Base-by-base conservation (phyloP, 2,329 filamentous ascomycete genomes). In the Chaetomium strumarium region DNA sequence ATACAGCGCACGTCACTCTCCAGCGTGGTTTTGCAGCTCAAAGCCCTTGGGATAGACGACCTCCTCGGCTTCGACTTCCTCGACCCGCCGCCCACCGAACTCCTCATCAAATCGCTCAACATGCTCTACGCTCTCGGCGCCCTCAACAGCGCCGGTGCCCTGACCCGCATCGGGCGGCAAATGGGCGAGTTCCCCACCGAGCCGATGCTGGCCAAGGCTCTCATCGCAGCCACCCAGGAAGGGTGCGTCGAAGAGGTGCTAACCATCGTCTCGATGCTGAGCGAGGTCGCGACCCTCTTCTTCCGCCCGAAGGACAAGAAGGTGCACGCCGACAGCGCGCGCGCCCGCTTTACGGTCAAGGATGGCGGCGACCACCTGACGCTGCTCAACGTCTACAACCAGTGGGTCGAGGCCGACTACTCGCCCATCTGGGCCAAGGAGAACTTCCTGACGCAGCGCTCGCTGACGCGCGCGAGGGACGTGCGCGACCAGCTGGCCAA, bases 251-350 rank as follows among this genome's bases (percentile, higher is more conserved):
- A 95, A 55, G 93, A 99, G 70, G 83, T 97, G 0, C 75, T 99
- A 14, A 90, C 88, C 0, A 89, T 97, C 45, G 89, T 97, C n/a
- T 84, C 91, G 39, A 96, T 97, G 88, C 79, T 97, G 0, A 84
- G 87, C 55, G 93, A 97, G 71, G 83, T 88, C 1, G 90, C 86
- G 4, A 85, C 90, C 0, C 79, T 99, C 5, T 99, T 96, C 75
- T 95, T 95, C 77, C 80, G 90, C 0, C 91, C 93, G 17, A 96
- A 96, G 67, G 91, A 99, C 72, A 96, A 97, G 75, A 96, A 96
- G 68, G 86, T 96, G 29, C 89, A 96, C 64, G 93, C 93, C 12
- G 92, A 99, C 68, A 89, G 87, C 56, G 93, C 93, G 0, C 84
- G 90, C 13, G 85, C 86, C 34, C 83, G 92, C 1, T 97, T 97